Evolutionary conservation across 768 basidiomycete genomes (phyloP), one percentile per base, ranked within the genome.

Genomic region (Pisolithus microcarpus): DNA sequence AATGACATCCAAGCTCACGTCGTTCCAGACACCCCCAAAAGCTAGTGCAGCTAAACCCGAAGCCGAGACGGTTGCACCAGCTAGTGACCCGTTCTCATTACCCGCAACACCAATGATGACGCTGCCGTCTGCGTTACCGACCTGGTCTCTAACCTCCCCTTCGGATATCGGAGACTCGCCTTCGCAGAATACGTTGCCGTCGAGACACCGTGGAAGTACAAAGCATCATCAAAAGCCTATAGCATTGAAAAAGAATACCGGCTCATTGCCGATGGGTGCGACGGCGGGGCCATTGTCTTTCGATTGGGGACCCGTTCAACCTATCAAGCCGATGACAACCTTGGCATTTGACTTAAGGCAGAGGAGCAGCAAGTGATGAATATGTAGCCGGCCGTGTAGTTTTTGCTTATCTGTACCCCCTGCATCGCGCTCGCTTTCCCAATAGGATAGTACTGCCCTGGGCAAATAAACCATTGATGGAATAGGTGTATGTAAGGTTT

Each of bases 141-240:
- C 24, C 18, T 67, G 67, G 65, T 52, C 64, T 28, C 50, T 66
- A 7, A 23, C 58, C 4, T 46, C 61, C 3, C 24, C 61, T 5
- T 38, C 52, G 4, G 62, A 57, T 8, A 48, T 58, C 21, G 63
- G 46, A 15, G 56, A 54, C 38, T 56, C 58, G 0, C 8, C n/a
- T 3, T 31, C 43, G 6, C 48, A 58, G n/a, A 59, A 53, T 11
- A 42, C 58, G 6, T 55, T 61, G 7, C 54, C 57, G 8, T 58
- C 65, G 16, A 64, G 65, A 18, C 57, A 49, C 38, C 60, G 65
- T 6, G 56, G 56, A 16, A 55, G 45, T 3, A 9, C 7, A 9
- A 73, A 70, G 34, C 62, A 68, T 37, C 73, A 74, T 48, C 59
- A 60, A 53, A 70, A 65, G 47, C 61, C 74, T 2, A 64, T 69